Evolutionary conservation across 768 basidiomycete species (phyloP).

Genomic region (Collybiopsis luxurians): DNA sequence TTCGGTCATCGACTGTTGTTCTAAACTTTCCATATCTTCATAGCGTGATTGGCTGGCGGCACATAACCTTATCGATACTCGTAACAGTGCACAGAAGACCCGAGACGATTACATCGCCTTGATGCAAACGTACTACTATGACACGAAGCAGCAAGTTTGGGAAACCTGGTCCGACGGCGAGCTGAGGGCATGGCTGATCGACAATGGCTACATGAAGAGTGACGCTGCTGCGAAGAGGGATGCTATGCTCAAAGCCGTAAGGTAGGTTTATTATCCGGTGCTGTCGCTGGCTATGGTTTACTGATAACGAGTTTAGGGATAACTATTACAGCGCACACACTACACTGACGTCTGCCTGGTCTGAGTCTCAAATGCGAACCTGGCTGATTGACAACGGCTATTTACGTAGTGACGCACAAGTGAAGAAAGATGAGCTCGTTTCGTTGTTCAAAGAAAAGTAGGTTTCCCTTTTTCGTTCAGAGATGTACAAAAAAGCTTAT

Average conservation of each 20-base stretch:
- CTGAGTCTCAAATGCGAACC: slow-evolving; percentile 63
- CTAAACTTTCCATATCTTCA: too few relatives aligned
- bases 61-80: slow-evolving; percentile 59
- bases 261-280: slow-evolving; percentile 37
- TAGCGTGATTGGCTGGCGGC: slow-evolving; percentile 82
- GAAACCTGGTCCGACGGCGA: slow-evolving; percentile 76
- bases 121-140: slow-evolving; percentile 82
- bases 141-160: slow-evolving; percentile 50
- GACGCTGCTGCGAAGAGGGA: slow-evolving; percentile 66
- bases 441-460: slow-evolving; percentile 72
- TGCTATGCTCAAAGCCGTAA: slow-evolving; percentile 72
- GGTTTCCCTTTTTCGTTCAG: slow-evolving; percentile 10
- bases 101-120: slow-evolving; percentile 58
- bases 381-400: slow-evolving; percentile 77
- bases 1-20: not conserved
- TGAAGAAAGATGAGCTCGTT: slow-evolving; percentile 74
- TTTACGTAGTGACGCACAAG: slow-evolving; percentile 53
- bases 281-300: not conserved
- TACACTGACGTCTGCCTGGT: slow-evolving; percentile 68
- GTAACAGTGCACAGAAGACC: slow-evolving; percentile 41
- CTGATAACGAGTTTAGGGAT: slow-evolving; percentile 37
- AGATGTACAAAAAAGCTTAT: not conserved
- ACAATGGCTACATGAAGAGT: slow-evolving; percentile 68
- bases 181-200: slow-evolving; percentile 75
- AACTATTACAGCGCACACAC: slow-evolving; percentile 64